phyloP scores from a whole-genome alignment of 2,329 filamentous ascomycete species.

The Orbilia brochopaga region DNA sequence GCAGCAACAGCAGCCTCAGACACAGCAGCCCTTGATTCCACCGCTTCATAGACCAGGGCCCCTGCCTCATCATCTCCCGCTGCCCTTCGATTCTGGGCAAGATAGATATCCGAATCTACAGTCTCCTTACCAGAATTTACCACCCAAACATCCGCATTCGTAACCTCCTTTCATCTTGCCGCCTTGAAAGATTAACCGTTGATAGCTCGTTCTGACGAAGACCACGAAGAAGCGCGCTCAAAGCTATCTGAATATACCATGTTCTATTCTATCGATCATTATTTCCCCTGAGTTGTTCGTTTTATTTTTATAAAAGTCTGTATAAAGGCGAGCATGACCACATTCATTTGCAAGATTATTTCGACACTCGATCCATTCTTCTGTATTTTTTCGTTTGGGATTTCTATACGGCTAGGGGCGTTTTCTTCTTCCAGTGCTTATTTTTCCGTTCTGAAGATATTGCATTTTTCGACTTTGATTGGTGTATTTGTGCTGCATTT shows the following conservation, averaged over 20 bases:
- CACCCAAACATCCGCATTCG: constrained; percentile 34
- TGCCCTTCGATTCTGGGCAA: constrained; percentile 41
- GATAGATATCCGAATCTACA: constrained; percentile 40
- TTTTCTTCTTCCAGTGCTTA: constrained; percentile 39
- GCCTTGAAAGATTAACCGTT: not conserved
- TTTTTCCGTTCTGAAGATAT: constrained; percentile 30
- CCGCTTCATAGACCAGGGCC: constrained; percentile 40
- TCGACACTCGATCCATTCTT: constrained; percentile 23
- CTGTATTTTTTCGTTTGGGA: constrained; percentile 19
- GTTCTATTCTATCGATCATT: constrained; percentile 7
- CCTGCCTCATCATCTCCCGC: constrained; percentile 38
- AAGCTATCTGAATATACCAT: not conserved
- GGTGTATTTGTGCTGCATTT: constrained; percentile 36
- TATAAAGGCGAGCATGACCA: constrained; percentile 30
- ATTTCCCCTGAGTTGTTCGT: not conserved
- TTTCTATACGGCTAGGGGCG: constrained; percentile 44
- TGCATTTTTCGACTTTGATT: constrained; percentile 50
- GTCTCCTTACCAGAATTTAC: constrained; percentile 38
- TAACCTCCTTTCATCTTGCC: not conserved
- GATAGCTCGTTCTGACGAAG: not conserved
- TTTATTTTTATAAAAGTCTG: constrained; percentile 25
- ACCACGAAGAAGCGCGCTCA: not conserved
- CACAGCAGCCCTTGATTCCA: constrained; percentile 43
- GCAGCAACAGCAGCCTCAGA: constrained; percentile 26
- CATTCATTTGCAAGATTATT: constrained; percentile 15